A percentile compares a stretch with the other conserved stretches of the same genome.
Evolutionary conservation across 2,329 filamentous ascomycete genomes (phyloP).

Genomic region (Boeremia exigua): DNA sequence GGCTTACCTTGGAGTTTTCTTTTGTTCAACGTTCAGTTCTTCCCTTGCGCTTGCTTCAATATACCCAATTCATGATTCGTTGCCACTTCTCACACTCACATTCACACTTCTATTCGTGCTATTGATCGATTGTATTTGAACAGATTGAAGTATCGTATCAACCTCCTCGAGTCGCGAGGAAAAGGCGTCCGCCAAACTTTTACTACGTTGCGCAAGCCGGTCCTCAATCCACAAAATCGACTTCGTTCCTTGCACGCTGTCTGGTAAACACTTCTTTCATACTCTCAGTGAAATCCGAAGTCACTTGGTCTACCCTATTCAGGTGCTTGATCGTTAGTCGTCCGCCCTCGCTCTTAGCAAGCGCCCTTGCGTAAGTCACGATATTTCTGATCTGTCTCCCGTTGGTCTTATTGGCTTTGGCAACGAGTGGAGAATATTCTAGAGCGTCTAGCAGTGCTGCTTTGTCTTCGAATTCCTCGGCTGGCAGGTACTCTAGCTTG

Average conservation of each 20-base stretch:
- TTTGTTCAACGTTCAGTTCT: too few species aligned
- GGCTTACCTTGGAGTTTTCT: neutral
- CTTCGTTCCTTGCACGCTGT: neutral
- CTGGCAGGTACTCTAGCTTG: slow-evolving; percentile 16
- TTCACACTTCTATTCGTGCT: too few species aligned
- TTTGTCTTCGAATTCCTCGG: slow-evolving; percentile 23
- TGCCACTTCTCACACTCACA: too few species aligned
- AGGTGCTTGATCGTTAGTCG: slow-evolving; percentile 11
- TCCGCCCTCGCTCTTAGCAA: slow-evolving; percentile 16
- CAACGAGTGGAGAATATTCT: slow-evolving; percentile 27
- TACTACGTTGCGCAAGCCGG: too few species aligned
- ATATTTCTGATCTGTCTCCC: slow-evolving; percentile 51
- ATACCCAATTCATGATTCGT: too few species aligned
- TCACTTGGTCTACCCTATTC: slow-evolving; percentile 8
- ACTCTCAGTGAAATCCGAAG: slow-evolving; percentile 16
- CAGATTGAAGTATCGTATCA: too few species aligned
- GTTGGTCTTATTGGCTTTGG: slow-evolving; percentile 40
- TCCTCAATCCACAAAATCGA: neutral
- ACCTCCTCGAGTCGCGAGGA: too few species aligned
- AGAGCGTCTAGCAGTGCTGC: slow-evolving; percentile 35
- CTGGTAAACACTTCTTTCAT: slow-evolving; percentile 7
- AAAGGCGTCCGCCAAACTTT: too few species aligned
- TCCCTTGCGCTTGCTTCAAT: too few species aligned
- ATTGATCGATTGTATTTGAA: too few species aligned
- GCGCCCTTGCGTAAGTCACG: slow-evolving; percentile 20